Evolutionary conservation across 2,329 filamentous ascomycete species (phyloP), one percentile per base, ranked within the genome.

Genomic region (Cercospora sp.): DNA sequence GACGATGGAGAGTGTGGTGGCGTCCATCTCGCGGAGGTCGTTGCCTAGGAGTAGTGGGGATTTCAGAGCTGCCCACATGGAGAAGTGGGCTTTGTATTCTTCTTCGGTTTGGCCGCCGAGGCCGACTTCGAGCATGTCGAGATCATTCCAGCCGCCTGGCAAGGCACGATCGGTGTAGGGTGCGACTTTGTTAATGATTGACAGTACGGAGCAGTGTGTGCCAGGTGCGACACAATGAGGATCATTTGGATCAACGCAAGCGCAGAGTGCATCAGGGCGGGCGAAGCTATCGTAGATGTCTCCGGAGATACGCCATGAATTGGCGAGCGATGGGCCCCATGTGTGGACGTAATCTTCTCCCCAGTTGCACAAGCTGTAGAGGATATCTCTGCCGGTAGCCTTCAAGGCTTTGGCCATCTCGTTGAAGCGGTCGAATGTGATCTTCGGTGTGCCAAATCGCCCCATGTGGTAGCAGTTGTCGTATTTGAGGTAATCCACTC

Each of bases 401-500:
- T 55, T 55, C 20, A 55, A 7, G 12, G 48, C 48, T 30, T 28
- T 55, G 23, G 48, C 48, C 48, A 55, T 55, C 10, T 55, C 48
- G 2, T 55, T 55, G 48, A 28, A 55, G 10, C 48, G 48, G 26
- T 55, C 48, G 23, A 55, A 55, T 12, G 48, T 55, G 48, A 55
- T 55, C 2, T 55, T 55, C n/a, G 48, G 48, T 55, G 48, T 55
- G 6, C 48, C 48, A 13, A 55, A 55, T 28, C 48, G 48, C n/a
- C 48, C 48, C 48, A 28, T 55, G 13, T 55, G 48, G 23, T 55
- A 55, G 23, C 48, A 55, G 6, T 55, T 55, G 48, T 55, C 48
- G 48, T 55, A 62, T 76, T 87, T 87, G 13, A 86, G 76, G 66
- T 87, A 88, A 73, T 88, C 86, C 65, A 89, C 81, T 2, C 84